Evolutionary conservation across 2,329 filamentous ascomycete genomes (phyloP), one percentile per base, ranked within the genome.

Genomic region (Sporothrix sp.): DNA sequence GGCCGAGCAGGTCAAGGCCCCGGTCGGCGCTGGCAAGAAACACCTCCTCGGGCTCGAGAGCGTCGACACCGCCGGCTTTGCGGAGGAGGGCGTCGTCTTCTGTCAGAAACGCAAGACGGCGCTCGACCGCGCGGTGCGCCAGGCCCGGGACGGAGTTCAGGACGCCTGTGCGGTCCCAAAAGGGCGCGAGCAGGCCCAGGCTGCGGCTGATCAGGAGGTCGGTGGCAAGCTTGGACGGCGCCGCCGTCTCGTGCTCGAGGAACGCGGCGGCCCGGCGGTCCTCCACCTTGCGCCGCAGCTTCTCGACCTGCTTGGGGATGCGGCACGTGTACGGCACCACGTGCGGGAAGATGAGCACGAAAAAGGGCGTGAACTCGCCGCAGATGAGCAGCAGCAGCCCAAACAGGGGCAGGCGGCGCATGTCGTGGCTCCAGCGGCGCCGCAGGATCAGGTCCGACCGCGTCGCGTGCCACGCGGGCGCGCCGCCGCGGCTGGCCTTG

Each of bases 331-430:
- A 79, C 0, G 91, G 91, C 23, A 95, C 85, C 20, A 88, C 71
- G 33, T 70, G 70, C 18, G 82, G 81, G 23, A 95, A 69, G 28
- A 81, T 76, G 7, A 89, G 70, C 1, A 95, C 84, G 6, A 94
- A 67, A 6, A 97, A 62, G 0, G 90, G 88, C 1, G 90, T 87
- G 68, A 95, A 84, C 67, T 97, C 91, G 23, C 89, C 91, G 63
- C 85, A 87, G 14, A 95, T 56, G 1, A 91, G 60, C 7, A 95
- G 73, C 45, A 96, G 69, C 3, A 95, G 54, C 0, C 72, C 82
- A 63, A 98, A 96, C 1, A 85, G 65, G 0, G 90, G 87, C 48
- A 96, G 72, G 21, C 88, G 82, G n/a, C 79, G 69, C 40, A 87
- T 68, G 64, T 97, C 93, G 59, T 85, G 77, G 37, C 72, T 70